Base-by-base conservation (phyloP, 768 basidiomycete genomes). In the Lactarius deliciosus region DNA sequence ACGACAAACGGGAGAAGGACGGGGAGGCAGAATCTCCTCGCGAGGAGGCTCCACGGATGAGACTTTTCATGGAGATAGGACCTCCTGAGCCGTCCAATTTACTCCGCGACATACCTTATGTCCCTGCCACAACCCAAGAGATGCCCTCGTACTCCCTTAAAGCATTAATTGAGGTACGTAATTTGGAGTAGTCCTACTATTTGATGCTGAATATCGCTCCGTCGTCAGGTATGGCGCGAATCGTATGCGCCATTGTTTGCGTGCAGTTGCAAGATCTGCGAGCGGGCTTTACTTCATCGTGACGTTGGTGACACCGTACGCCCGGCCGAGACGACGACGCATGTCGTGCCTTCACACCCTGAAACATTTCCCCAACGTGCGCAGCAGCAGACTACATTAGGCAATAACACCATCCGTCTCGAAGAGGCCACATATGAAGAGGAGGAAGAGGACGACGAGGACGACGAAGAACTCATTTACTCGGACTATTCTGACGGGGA, bases 251-350 rank as follows among this genome's bases (percentile, higher is more conserved):
- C 88, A 0, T 69, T 91, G 53, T 91, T 87, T 73, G 85, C 88
- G 54, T 91, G 90, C 73, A 81, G 84, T 60, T 91, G 90, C 74
- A 79, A 80, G n/a, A 85, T 91, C 47, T 91, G 90, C 74, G 85
- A 89, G 68, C 85, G 90, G 30, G 85, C 90, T 9, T 82, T 84
- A 73, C 74, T 81, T 30, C 77, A 78, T 57, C 83, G 82, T 6
- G 85, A 83, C 65, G 78, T 81, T 34, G 77, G 76, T 28, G 75
- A 78, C 55, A 79, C 78, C 4, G 77, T 65, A 38, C 59, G 56
- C 20, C 18, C 60, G 2, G 30, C 60, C 11, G 63, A 66, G 5
- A 55, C 60, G 30, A 60, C 34, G 7, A 60, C 34, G 7, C 61
- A 77, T 60, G 74, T 74, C 36, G 75, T 77, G 5, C 73, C 70